A percentile compares a stretch with the other conserved stretches of the same genome.
Evolutionary conservation across 148 eudicot species (phyloP).

Genomic region (Rhododendron vialii): DNA sequence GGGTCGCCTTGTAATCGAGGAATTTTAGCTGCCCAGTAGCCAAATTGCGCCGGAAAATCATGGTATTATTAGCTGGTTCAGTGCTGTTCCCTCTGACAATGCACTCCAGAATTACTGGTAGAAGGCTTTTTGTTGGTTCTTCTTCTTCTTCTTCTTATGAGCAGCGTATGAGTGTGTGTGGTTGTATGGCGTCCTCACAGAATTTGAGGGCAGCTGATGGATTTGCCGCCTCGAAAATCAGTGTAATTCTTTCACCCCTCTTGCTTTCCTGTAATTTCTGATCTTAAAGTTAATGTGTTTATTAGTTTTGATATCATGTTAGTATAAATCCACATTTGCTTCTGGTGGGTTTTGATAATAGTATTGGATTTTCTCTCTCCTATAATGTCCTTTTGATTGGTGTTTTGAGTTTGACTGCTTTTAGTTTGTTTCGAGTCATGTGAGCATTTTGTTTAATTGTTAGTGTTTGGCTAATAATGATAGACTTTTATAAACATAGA

Average conservation of each 20-base stretch:
- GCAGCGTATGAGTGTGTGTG: constrained; percentile 29
- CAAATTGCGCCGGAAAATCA: not conserved
- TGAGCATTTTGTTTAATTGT: not conserved
- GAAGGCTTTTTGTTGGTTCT: not conserved
- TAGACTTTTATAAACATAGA: not conserved
- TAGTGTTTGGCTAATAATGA: not conserved
- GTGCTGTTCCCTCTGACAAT: not conserved
- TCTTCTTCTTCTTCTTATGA: not conserved
- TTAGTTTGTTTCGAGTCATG: not conserved
- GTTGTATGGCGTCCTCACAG: constrained; percentile 52
- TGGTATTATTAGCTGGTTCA: not conserved
- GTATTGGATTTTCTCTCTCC: not conserved
- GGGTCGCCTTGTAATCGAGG: not conserved
- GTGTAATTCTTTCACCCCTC: constrained; percentile 27
- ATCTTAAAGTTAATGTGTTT: not conserved
- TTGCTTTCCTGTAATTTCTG: not conserved
- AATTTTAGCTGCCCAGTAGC: not conserved
- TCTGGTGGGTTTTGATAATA: not conserved
- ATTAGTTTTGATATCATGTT: not conserved
- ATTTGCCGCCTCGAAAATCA: constrained; percentile 30
- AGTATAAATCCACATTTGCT: not conserved
- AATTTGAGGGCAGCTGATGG: constrained; percentile 40
- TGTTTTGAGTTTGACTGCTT: not conserved
- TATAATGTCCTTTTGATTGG: not conserved
- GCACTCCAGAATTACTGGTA: not conserved